Evolutionary conservation across 345 rosid species (phyloP).

Genomic region (Acer campestre): DNA sequence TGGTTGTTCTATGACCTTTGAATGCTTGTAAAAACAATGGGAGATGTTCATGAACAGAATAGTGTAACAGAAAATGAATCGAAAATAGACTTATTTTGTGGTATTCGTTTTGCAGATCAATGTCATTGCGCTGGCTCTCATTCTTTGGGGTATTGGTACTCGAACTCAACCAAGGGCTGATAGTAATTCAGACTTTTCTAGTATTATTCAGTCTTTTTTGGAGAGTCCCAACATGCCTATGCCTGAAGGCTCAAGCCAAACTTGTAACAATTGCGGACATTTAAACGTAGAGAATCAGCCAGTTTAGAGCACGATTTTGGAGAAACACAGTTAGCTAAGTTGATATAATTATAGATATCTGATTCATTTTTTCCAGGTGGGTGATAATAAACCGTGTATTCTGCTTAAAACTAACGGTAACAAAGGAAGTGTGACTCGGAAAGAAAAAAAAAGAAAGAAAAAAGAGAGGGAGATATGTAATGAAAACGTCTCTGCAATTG

Average conservation of each 20-base stretch:
- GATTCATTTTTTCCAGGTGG: not conserved
- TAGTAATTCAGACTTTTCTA: not conserved
- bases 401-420: too few species aligned
- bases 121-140: slow-evolving; percentile 27
- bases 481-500: not conserved
- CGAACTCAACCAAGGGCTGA: slow-evolving; percentile 26
- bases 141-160: slow-evolving; percentile 35
- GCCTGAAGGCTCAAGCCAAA: slow-evolving; percentile 16
- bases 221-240: slow-evolving; percentile 34
- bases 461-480: not conserved
- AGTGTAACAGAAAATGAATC: not conserved
- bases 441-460: not conserved
- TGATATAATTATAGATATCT: not conserved
- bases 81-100: not conserved
- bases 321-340: slow-evolving; percentile 15
- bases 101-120: slow-evolving; percentile 33
- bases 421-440: not conserved
- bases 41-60: not conserved
- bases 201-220: slow-evolving; percentile 48
- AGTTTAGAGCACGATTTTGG: slow-evolving; percentile 14
- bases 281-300: not conserved
- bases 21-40: not conserved
- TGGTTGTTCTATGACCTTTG: not conserved
- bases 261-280: slow-evolving; percentile 30
- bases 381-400: too few species aligned